Evolutionary conservation across 2,329 filamentous ascomycete genomes (phyloP), one percentile per base, ranked within the genome.

Genomic region (Endoconidiophora laricicola): DNA sequence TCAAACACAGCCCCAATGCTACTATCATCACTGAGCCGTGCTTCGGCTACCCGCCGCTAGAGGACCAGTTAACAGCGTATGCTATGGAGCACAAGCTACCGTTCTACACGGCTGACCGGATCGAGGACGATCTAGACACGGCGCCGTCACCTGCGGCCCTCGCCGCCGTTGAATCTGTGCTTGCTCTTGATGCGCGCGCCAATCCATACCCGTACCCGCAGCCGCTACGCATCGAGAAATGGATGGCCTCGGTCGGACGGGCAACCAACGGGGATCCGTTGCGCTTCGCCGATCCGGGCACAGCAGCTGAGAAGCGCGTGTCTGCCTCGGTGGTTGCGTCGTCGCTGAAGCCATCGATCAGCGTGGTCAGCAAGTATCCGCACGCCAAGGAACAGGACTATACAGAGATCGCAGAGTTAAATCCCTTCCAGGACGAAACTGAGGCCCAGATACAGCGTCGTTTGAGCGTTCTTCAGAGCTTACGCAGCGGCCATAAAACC

Each of bases 301-400:
- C 22, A 9, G 37, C 37, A 7, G 29, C 46, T 14, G 16, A 20
- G 46, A 23, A 18, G 7, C 46, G 20, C 12, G 9, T 29, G 22
- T 20, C 26, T 23, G n/a, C 29, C 18, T 16, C 39, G 9, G 39
- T 9, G 9, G 39, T 22, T 7, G 18, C 26, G 29, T 12, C 22
- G 5, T 23, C 29, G 7, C 18, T 49, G 43, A 42, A 48, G 16
- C 41, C 51, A 38, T 23, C 38, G 7, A 37, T 50, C 7, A 54
- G 52, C 38, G 48, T 55, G 5, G 48, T 55, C 20, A 46, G 24
- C 40, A 50, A 49, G 48, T 54, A 55, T 39, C 54, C 54, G 18
- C n/a, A 44, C 18, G 54, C 54, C 20, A 48, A 54, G 18, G 36
- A 53, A 26, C 54, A 55, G 44, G 47, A 55, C 46, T 55, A 55